A percentile compares a stretch with the other conserved stretches of the same genome.
Conservation (phyloP, 169 alveolate genomes). For the Plasmodium vinckei region DNA sequence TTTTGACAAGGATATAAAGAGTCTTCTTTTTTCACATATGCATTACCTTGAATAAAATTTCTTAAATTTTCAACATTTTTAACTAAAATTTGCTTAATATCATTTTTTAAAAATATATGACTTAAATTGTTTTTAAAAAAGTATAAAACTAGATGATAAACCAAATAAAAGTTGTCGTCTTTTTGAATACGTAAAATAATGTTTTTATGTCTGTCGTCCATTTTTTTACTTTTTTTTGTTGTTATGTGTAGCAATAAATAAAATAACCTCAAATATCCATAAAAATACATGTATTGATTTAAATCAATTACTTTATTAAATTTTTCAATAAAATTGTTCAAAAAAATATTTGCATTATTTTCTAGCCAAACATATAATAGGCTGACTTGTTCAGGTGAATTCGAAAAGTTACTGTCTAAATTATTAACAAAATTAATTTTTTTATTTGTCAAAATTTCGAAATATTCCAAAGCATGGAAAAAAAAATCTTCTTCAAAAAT, state of each 20-base stretch:
- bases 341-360: not conserved
- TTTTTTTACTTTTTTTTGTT: not conserved
- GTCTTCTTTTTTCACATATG: not conserved
- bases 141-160: slow-evolving; percentile 16
- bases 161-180: not conserved
- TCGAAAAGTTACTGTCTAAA: too few relatives aligned
- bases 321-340: slow-evolving; percentile 13
- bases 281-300: slow-evolving; percentile 14
- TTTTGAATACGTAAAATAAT: not conserved
- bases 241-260: not conserved
- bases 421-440: not conserved
- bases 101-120: not conserved
- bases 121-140: slow-evolving; percentile 11
- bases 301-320: slow-evolving; percentile 3
- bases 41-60: not conserved
- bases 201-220: not conserved
- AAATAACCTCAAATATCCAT: slow-evolving; percentile 43
- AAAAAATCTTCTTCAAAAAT: slow-evolving; percentile 45
- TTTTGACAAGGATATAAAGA: not conserved
- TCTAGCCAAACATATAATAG: not conserved
- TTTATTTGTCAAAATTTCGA: not conserved
- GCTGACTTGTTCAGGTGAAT: slow-evolving; percentile 2
- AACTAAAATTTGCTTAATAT: not conserved
- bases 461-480: slow-evolving; percentile 5
- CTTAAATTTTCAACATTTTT: not conserved